Evolutionary conservation across 2,329 filamentous ascomycete genomes (phyloP), one percentile per base, ranked within the genome.

Genomic region (Colletotrichum sojae): DNA sequence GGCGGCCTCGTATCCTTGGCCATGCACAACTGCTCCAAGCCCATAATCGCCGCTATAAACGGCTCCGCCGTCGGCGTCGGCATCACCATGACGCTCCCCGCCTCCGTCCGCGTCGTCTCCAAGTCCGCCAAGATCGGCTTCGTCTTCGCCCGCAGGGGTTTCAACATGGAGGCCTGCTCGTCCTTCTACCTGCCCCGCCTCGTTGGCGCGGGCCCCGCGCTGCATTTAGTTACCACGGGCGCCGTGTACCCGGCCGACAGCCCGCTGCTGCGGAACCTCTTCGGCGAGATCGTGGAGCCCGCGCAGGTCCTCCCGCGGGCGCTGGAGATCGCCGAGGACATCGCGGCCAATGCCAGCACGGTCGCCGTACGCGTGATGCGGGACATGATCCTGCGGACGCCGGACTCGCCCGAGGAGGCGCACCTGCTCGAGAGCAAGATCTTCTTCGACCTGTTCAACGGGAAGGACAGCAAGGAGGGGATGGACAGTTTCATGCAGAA

Each of bases 151-250:
- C 86, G 91, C 27, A 85, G 92, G 51, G 92, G 92, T 1, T 84
- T 94, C 74, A 84, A 89, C 68, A 91, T 92, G 87, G 92, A 95
- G 79, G 91, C 90, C 0, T 91, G 88, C 75, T 89, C 86, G 58
- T 90, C 88, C 9, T 94, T 87, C 78, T 94, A 93, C 82, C 83
- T 94, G 43, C 92, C 92, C 2, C 86, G 90, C 0, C 82, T 94
- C 27, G 85, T 94, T 69, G 92, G 92, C 66, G 82, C 86, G 63
- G 86, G 86, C 15, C 85, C 87, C 71, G 91, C 91, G 0, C 80
- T 91, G 76, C 88, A 91, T 74, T 84, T 93, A 36, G 83, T 89
- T 51, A 92, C 91, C 4, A 94, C 91, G 0, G 92, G 92, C 0
- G 80, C 81, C 2, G 89, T 89, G 0, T 92, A 91, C 75, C 80